A percentile compares a stretch with the other conserved stretches of the same genome.
Evolutionary conservation across 176 grass and related monocot species (phyloP).

Genomic region (Oryza meridionalis): DNA sequence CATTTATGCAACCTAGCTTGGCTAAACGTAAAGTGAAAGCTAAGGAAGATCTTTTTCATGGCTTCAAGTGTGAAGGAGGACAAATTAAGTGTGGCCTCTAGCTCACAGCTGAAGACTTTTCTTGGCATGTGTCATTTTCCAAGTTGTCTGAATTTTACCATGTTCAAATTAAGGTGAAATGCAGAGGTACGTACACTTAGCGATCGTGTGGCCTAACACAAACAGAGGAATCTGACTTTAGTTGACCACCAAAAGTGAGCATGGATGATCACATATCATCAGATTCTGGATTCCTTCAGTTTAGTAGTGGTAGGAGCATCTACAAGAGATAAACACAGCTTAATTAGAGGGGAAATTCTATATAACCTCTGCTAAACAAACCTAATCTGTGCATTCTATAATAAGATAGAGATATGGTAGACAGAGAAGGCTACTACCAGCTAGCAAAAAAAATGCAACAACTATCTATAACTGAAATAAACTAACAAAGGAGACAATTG

Average conservation of each 20-base stretch:
- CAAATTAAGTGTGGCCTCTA: neutral
- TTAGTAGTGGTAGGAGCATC: neutral
- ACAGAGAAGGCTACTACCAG: neutral
- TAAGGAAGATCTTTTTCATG: conserved; percentile 2
- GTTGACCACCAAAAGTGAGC: conserved; percentile 27
- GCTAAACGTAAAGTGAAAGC: conserved; percentile 20
- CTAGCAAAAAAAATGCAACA: neutral
- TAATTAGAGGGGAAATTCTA: neutral
- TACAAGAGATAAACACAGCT: neutral
- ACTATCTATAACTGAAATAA: neutral
- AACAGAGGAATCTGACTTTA: conserved; percentile 34
- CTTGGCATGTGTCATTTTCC: conserved; percentile 8
- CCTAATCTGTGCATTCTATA: neutral
- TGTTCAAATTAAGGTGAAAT: neutral
- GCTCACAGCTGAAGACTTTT: neutral
- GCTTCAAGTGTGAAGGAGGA: conserved; percentile 17
- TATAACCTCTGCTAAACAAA: neutral
- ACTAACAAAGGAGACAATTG: neutral
- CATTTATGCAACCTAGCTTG: neutral
- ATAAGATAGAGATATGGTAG: neutral
- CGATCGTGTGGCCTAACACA: conserved; percentile 36
- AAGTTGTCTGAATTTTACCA: neutral
- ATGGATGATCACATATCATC: neutral
- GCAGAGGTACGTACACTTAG: conserved; percentile 22
- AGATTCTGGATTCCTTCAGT: conserved; percentile 20